phyloP scores from a whole-genome alignment of 306 rosid genomes.

The Geum urbanum region DNA sequence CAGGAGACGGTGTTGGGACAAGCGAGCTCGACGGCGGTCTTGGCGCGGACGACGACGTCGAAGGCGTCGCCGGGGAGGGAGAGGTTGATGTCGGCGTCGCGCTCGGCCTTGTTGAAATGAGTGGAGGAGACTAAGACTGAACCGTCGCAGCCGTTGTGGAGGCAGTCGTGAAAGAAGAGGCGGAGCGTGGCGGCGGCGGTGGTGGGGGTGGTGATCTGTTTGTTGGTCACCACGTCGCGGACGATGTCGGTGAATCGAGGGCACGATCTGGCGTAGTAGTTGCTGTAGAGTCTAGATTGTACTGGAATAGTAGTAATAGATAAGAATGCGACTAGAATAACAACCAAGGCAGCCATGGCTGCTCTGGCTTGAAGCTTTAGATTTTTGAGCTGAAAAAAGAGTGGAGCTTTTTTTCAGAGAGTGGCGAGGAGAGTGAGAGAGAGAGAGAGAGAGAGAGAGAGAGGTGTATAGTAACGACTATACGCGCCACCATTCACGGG shows the following conservation, averaged over 20 bases:
- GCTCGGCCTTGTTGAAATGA: slow-evolving; percentile 44
- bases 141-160: slow-evolving; percentile 44
- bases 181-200: slow-evolving; percentile 47
- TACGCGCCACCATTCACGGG: slow-evolving; percentile 37
- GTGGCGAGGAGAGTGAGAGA: neutral
- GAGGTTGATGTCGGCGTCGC: slow-evolving; percentile 49
- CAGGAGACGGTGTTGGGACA: slow-evolving; percentile 46
- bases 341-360: slow-evolving; percentile 8
- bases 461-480: neutral
- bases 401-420: neutral
- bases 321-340: slow-evolving; percentile 12
- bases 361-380: neutral
- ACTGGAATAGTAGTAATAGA: neutral
- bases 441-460: neutral
- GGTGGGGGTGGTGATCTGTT: slow-evolving; percentile 46
- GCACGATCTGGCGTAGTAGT: slow-evolving; percentile 30
- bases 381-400: neutral
- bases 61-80: slow-evolving; percentile 52
- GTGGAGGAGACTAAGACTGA: slow-evolving; percentile 40
- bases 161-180: slow-evolving; percentile 43
- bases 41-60: slow-evolving; percentile 43
- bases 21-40: slow-evolving; percentile 48
- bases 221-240: slow-evolving; percentile 35
- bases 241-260: slow-evolving; percentile 38
- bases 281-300: slow-evolving; percentile 17